A percentile compares a stretch with the other conserved stretches of the same genome.
These are phyloP conservation scores for Xylaria grammica DNA, from an alignment of 495 filamentous ascomycete genomes.

Conservation along the genomic window DNA sequence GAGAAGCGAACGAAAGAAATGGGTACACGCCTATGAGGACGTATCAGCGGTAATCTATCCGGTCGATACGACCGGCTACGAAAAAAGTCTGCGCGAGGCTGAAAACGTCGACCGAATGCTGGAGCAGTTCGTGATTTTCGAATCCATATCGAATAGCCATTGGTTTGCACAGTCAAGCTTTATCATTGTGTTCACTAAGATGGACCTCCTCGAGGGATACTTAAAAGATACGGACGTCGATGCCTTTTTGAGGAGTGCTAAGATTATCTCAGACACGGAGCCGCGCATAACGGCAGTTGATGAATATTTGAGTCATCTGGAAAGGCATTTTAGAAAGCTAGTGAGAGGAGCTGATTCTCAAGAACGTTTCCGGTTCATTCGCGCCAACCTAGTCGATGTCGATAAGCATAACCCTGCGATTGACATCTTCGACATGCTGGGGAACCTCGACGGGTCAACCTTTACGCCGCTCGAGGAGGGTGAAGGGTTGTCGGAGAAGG, in stretches of 20 bases:
- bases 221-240: slow-evolving; percentile 1
- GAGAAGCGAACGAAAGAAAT: slow-evolving; percentile 93
- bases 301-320: neutral
- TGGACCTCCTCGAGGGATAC: slow-evolving; percentile 7
- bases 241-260: neutral
- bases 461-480: neutral
- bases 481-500: no score
- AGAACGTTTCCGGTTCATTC: slow-evolving; percentile 1
- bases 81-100: neutral
- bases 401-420: neutral
- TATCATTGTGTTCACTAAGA: slow-evolving; percentile 7
- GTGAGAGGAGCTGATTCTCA: neutral
- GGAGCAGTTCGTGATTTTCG: slow-evolving; percentile 6
- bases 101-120: neutral
- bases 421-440: slow-evolving; percentile 3
- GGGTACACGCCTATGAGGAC: slow-evolving; percentile 97
- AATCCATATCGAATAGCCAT: neutral
- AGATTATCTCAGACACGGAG: neutral
- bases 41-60: slow-evolving; percentile 47
- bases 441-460: no score
- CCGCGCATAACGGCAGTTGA: neutral
- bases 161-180: neutral
- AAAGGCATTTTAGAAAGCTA: neutral
- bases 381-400: slow-evolving; percentile 2
- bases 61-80: slow-evolving; percentile 5